Base-by-base conservation (phyloP, 2,329 filamentous ascomycete genomes). In the Aspergillus piperis region DNA sequence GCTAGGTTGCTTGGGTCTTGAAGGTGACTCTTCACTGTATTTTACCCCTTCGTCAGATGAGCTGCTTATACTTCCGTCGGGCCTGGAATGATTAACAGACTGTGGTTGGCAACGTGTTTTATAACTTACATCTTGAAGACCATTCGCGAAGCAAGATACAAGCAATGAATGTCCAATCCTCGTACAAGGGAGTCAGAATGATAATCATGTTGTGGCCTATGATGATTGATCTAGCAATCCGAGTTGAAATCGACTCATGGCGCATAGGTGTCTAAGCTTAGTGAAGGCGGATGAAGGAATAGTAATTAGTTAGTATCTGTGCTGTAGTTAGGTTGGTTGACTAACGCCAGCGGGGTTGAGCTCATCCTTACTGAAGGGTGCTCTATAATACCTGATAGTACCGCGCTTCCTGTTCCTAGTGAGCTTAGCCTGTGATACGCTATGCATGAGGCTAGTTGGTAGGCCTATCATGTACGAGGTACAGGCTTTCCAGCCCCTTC, bases 361-460 rank as follows among this genome's bases (percentile, higher is more conserved):
- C 32, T 32, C 23, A 30, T 41, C 41, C 13, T 49, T 32, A 10
- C 23, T 57, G 50, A 27, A 30, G 50, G 42, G 47, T 47, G 25
- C 3, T 44, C 47, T 52, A 44, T 52, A 44, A 30, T 52, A 21
- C 27, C 50, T 11, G 23, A 48, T 52, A 25, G 23, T 25, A 58
- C 55, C 59, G 56, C 59, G 59, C 59, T 44, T 51, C 59, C 47
- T 56, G 58, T 52, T 36, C 15, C 39, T 41, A 38, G 30, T 61
- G 30, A 27, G 53, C 54, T 44, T 48, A 57, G 47, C 52, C 39
- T 23, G 48, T 47, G 19, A 44, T 23, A 44, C 48, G 17, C 27
- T 51, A 23, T 42, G 23, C 52, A 23, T 15, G 48, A 23, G 41
- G 48, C 47, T 60, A 57, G 39, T 51, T 32, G 13, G 21, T 10